These are phyloP conservation scores for Lepidium aucheri DNA, from an alignment of 345 rosid genomes.

Conservation along the genomic window DNA sequence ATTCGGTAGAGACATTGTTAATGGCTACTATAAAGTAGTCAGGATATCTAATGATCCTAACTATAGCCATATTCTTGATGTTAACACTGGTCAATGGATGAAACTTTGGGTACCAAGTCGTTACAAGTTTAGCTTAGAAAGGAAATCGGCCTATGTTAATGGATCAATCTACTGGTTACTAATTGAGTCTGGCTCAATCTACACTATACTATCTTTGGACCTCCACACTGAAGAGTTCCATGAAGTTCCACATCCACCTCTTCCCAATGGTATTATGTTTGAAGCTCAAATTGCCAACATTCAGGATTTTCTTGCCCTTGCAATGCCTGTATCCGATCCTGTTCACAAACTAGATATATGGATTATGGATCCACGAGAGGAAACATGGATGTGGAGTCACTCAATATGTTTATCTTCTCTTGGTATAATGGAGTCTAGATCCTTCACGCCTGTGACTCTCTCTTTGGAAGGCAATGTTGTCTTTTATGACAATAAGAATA, in stretches of 20 bases:
- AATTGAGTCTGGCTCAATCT: neutral
- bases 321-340: neutral
- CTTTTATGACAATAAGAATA: neutral
- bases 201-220: neutral
- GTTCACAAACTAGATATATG: neutral
- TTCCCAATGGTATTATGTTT: neutral
- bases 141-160: neutral
- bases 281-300: constrained; percentile 2
- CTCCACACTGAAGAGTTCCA: neutral
- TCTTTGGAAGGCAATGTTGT: neutral
- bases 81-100: neutral
- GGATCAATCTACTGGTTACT: neutral
- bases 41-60: neutral
- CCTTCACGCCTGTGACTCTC: neutral
- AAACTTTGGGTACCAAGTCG: neutral
- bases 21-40: neutral
- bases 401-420: neutral
- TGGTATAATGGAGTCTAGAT: neutral
- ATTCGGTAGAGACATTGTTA: neutral
- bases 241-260: neutral
- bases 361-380: neutral
- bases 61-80: constrained; percentile 1
- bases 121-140: neutral
- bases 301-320: neutral
- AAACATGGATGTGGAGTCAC: constrained; percentile 6